Evolutionary conservation across 805 yeast species (phyloP), one percentile per base, ranked within the genome.

Genomic region (Candida ovalis): DNA sequence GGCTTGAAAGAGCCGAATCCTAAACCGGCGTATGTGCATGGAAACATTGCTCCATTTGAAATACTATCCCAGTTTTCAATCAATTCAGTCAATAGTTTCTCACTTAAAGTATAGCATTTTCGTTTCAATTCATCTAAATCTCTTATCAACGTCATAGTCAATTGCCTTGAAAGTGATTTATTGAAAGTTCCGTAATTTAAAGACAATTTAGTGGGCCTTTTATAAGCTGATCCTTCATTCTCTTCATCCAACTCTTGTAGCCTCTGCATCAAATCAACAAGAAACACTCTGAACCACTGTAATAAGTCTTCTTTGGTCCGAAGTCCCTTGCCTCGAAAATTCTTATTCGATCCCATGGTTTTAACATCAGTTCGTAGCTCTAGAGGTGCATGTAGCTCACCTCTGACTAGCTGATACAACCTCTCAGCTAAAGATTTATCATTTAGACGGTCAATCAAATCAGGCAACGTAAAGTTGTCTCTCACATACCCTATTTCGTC

Each of bases 341-440:
- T 88, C 62, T 94, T 94, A 43, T 83, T 82, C 0, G 97, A 85
- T 67, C 83, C 82, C 98, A 94, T 92, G 0, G 96, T 83, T 61
- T 90, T 88, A 8, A 87, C 73, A 23, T 81, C 80, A 0, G 82
- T 77, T 42, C 86, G 72, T 12, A 78, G 71, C 8, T 74, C 72
- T 4, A 94, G 68, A 21, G 81, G 83, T n/a, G 71, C 71, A 35
- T 68, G 55, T 49, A 73, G 73, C 9, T 72, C 66, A 0, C 98
- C 98, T 27, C 90, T 69, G 0, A 84, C 83, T 22, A 89, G 61
- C 13, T 78, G 68, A 60, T 73, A 83, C 2, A 94, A 60, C 52
- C 77, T 78, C 9, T 67, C 67, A 0, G 88, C 85, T 19, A 84
- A 55, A 21, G 61, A 68, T 8, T 66, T 66, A 36, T 74, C 75